phyloP scores from a whole-genome alignment of 768 basidiomycete genomes.

The Russula foetens region DNA sequence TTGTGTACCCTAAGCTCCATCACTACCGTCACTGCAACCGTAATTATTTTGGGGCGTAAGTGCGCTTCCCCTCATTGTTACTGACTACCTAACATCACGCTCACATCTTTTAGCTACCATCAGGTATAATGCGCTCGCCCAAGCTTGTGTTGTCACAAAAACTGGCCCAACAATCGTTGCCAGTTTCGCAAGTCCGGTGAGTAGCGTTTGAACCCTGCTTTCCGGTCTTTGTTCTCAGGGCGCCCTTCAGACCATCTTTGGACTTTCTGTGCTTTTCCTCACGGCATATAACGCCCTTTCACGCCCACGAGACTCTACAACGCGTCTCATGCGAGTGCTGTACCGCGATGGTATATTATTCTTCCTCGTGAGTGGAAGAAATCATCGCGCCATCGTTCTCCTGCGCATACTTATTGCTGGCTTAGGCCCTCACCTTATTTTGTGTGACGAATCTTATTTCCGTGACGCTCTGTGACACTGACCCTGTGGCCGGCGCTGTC shows the following conservation, averaged over 20 bases:
- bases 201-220: not conserved
- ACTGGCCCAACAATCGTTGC: slow-evolving; percentile 21
- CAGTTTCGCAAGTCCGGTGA: slow-evolving; percentile 30
- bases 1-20: slow-evolving; percentile 24
- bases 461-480: too few relatives aligned
- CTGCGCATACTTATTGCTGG: not conserved
- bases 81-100: not conserved
- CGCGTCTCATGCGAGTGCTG: slow-evolving; percentile 26
- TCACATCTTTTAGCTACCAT: slow-evolving; percentile 22
- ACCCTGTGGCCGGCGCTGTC: not conserved
- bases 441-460: not conserved
- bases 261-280: slow-evolving; percentile 27
- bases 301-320: slow-evolving; percentile 25
- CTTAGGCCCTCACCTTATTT: not conserved
- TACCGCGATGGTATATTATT: slow-evolving; percentile 30
- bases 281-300: slow-evolving; percentile 31
- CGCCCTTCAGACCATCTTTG: slow-evolving; percentile 28
- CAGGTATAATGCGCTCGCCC: slow-evolving; percentile 17
- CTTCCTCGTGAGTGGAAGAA: slow-evolving; percentile 28
- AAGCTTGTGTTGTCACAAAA: slow-evolving; percentile 26
- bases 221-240: not conserved
- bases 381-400: not conserved
- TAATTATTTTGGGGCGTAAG: not conserved
- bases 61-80: not conserved
- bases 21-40: slow-evolving; percentile 18